Evolutionary conservation across 768 basidiomycete genomes (phyloP), one percentile per base, ranked within the genome.

Genomic region (Agaricus bisporus): DNA sequence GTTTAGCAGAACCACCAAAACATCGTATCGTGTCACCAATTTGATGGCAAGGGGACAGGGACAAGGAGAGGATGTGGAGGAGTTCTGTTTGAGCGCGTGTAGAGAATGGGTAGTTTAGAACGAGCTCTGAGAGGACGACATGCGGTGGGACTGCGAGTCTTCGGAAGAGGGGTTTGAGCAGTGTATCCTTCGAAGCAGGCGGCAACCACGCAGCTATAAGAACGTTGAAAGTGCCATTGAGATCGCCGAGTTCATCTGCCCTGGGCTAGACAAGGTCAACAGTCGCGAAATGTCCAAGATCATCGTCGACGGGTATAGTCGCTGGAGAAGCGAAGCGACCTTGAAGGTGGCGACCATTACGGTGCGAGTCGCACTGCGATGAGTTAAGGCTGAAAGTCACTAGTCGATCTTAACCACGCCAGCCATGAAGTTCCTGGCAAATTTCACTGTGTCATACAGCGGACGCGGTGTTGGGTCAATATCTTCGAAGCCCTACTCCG

Each of bases 271-370:
- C 60, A 4, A 67, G 60, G 42, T 74, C 70, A 5, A 78, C 76
- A 0, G 76, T 72, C 1, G 86, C 79, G 64, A 93, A 91, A 63
- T 94, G 91, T 4, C 92, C 94, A 68, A 95, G 95, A 22, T 92
- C 91, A 60, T 95, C 91, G 56, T 91, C 87, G 15, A 85, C 81
- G 10, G 76, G 60, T 26, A 86, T 77, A 1, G 80, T 82, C 1
- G 88, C 80, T 15, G 86, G 83, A 10, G 75, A 77, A 15, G n/a
- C n/a, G n/a, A n/a, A n/a, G 68, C 72, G 0, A 75, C 70, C 45
- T 74, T 69, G 12, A 68, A 64, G 5, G 64, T 63, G 5, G 61
- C 69, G 2, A 66, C n/a, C n/a, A n/a, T n/a, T n/a, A n/a, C n/a
- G n/a, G n/a, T n/a, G n/a, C n/a, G n/a, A n/a, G n/a, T n/a, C n/a